Percentiles rank a stretch among this genome's conserved stretches.
These are phyloP conservation scores for Choricystis sp. DNA, from an alignment of 139 green algal species.

Conservation along the genomic window DNA sequence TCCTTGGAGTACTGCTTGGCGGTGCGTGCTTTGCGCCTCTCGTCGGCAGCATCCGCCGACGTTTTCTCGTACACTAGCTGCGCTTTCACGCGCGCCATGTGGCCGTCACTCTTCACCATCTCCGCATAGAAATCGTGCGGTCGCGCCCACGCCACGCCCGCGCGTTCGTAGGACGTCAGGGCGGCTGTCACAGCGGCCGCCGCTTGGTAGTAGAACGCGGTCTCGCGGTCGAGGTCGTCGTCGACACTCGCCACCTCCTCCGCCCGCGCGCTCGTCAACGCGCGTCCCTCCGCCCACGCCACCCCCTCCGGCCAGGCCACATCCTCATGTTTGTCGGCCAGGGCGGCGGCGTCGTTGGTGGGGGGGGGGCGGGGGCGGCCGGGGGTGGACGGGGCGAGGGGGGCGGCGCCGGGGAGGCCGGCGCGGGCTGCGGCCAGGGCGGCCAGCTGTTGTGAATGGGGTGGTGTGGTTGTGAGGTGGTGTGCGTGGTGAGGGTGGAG, in stretches of 20 bases:
- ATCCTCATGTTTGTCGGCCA: conserved; percentile 84
- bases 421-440: not conserved
- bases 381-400: not conserved
- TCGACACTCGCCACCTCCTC: conserved; percentile 43
- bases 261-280: conserved; percentile 13
- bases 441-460: not conserved
- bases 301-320: conserved; percentile 60
- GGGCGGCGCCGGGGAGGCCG: too few species aligned
- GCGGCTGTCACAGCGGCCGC: conserved; percentile 43
- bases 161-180: conserved; percentile 44
- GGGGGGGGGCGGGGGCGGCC: not conserved
- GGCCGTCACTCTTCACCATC: conserved; percentile 93
- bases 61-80: conserved; percentile 74
- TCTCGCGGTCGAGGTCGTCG: conserved; percentile 79
- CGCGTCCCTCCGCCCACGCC: conserved; percentile 31
- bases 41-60: conserved; percentile 53
- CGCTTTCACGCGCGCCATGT: conserved; percentile 83
- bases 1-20: conserved; percentile 82
- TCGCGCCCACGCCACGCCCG: conserved; percentile 47
- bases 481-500: too few species aligned
- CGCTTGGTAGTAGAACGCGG: conserved; percentile 89
- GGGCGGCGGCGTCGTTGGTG: conserved; percentile 66
- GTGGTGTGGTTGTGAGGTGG: not conserved
- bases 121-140: conserved; percentile 93
- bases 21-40: conserved; percentile 74